These are phyloP conservation scores for Hymenoscyphus fructigenus DNA, from an alignment of 2,329 filamentous ascomycete species.

Conservation along the genomic window DNA sequence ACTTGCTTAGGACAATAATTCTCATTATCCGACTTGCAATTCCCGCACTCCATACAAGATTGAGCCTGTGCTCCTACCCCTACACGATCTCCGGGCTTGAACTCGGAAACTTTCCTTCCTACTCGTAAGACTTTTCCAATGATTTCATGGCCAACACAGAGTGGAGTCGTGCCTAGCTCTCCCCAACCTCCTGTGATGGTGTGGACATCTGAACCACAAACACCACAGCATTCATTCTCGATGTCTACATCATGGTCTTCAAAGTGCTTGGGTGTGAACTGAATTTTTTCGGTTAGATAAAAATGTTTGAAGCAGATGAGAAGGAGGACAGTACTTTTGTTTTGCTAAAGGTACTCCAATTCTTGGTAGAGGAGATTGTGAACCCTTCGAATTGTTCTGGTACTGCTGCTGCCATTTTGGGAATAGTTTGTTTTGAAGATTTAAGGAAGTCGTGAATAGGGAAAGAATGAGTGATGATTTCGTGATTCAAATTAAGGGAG, in stretches of 20 bases:
- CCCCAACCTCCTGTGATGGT: slow-evolving; percentile 59
- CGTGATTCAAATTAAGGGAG: no score
- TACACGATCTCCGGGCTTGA: slow-evolving; percentile 51
- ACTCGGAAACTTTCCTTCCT: slow-evolving; percentile 58
- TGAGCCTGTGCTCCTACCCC: slow-evolving; percentile 53
- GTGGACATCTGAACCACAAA: slow-evolving; percentile 71
- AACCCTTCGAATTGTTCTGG: slow-evolving; percentile 61
- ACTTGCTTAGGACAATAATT: slow-evolving; percentile 31
- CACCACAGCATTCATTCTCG: slow-evolving; percentile 77
- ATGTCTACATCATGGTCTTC: slow-evolving; percentile 85
- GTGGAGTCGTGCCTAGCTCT: slow-evolving; percentile 19
- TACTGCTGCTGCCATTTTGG: slow-evolving; percentile 35
- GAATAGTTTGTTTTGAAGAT: background rate
- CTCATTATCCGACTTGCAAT: slow-evolving; percentile 30
- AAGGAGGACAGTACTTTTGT: background rate
- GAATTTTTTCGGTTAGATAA: background rate
- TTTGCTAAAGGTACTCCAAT: slow-evolving; percentile 28
- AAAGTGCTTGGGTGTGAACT: slow-evolving; percentile 72
- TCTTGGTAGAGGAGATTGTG: slow-evolving; percentile 44
- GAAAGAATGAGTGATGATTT: no score
- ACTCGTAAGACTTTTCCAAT: slow-evolving; percentile 46
- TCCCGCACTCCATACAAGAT: slow-evolving; percentile 48
- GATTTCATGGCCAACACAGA: slow-evolving; percentile 49
- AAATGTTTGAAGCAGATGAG: background rate
- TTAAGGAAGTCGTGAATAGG: no score